phyloP scores from a whole-genome alignment of 2,329 filamentous ascomycete species.

The Exophiala bonariae region DNA sequence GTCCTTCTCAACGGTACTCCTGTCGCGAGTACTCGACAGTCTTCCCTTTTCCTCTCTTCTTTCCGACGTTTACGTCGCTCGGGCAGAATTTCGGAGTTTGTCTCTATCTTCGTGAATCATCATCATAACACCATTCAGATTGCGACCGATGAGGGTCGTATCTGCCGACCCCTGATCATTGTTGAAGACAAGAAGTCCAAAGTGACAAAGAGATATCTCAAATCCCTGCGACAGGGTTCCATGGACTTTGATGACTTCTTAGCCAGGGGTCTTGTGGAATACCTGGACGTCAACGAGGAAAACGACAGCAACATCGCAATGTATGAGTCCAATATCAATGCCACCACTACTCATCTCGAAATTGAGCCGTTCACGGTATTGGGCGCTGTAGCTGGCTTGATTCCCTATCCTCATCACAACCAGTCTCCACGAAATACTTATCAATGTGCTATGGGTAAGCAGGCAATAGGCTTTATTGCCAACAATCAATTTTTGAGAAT shows the following conservation, averaged over 20 bases:
- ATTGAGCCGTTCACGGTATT: conserved; percentile 98
- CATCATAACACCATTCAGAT: conserved; percentile 92
- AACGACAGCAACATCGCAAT: conserved; percentile 93
- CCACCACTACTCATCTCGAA: conserved; percentile 87
- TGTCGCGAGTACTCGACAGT: conserved; percentile 79
- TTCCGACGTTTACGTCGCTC: conserved; percentile 86
- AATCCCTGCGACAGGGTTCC: conserved; percentile 76
- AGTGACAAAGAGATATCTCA: conserved; percentile 75
- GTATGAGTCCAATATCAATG: conserved; percentile 79
- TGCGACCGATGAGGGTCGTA: conserved; percentile 93
- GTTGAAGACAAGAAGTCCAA: conserved; percentile 85
- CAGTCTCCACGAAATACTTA: conserved; percentile 98
- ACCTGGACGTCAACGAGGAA: conserved; percentile 95
- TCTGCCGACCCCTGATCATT: conserved; percentile 93
- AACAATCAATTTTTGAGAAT: conserved; percentile 98
- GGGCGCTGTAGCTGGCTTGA: conserved; percentile 91
- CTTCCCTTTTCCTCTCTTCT: conserved; percentile 79
- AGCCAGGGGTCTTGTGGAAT: conserved; percentile 86
- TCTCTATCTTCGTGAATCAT: conserved; percentile 93
- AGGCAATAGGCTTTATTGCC: conserved; percentile 97
- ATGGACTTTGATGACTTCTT: conserved; percentile 94
- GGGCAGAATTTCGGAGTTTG: conserved; percentile 91
- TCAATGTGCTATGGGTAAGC: conserved; percentile 99
- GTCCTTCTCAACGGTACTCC: conserved; percentile 96
- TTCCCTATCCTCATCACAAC: conserved; percentile 98